Conservation (phyloP, 768 basidiomycete species). For the Termitomyces sp. region DNA sequence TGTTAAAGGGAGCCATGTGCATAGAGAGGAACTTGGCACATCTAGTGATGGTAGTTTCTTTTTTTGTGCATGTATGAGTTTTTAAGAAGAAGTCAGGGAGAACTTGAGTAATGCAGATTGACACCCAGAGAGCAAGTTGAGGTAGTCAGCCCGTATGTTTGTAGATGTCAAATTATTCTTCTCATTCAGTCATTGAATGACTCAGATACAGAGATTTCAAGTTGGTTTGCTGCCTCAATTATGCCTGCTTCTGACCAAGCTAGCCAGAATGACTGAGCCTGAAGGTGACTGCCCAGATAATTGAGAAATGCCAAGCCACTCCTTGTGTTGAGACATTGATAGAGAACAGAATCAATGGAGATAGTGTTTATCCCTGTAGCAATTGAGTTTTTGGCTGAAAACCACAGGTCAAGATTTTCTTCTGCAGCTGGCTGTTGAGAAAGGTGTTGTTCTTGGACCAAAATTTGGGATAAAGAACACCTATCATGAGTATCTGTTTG, state of each 20-base stretch:
- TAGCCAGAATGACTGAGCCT: neutral
- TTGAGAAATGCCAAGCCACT: neutral
- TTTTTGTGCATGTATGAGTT: neutral
- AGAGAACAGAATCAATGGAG: neutral
- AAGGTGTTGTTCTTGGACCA: neutral
- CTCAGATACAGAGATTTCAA: neutral
- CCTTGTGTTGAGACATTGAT: neutral
- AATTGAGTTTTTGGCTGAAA: neutral
- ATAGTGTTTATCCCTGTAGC: neutral
- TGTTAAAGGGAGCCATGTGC: neutral
- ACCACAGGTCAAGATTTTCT: neutral
- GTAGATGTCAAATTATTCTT: too few species aligned
- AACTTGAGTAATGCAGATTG: neutral
- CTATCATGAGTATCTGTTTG: neutral
- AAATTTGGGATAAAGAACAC: neutral
- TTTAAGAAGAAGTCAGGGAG: neutral
- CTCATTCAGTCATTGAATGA: neutral
- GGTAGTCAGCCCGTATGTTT: too few species aligned
- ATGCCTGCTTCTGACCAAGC: neutral
- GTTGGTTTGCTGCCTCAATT: neutral
- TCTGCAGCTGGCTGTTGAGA: neutral
- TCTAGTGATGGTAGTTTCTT: neutral
- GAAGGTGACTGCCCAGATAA: neutral
- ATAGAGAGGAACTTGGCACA: neutral
- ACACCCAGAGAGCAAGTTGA: neutral